A percentile compares a stretch with the other conserved stretches of the same genome.
phyloP scores from a whole-genome alignment of 2,329 filamentous ascomycete species.

The Xylaria polymorpha region DNA sequence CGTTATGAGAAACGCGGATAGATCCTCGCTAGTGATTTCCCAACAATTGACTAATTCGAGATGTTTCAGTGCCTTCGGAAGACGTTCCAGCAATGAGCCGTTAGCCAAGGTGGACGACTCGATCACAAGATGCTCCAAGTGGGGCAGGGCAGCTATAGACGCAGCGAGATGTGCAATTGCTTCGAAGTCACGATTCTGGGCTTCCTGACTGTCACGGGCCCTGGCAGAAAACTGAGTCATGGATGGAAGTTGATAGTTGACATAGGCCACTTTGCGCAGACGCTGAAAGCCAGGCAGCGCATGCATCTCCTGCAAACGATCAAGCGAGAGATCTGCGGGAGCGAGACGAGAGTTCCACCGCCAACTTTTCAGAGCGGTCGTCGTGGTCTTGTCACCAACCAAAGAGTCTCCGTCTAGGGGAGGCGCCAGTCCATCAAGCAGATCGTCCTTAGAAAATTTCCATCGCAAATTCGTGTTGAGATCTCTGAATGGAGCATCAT shows the following conservation, averaged over 20 bases:
- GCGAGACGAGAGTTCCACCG: slow-evolving; percentile 70
- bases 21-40: slow-evolving; percentile 73
- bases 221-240: slow-evolving; percentile 39
- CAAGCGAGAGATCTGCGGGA: slow-evolving; percentile 58
- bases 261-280: slow-evolving; percentile 68
- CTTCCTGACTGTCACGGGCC: slow-evolving; percentile 39
- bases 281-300: slow-evolving; percentile 64
- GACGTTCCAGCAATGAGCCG: slow-evolving; percentile 71
- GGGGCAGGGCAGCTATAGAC: slow-evolving; percentile 64
- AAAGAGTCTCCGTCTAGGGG: slow-evolving; percentile 57
- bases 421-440: slow-evolving; percentile 73
- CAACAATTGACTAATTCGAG: slow-evolving; percentile 84
- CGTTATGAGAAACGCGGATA: slow-evolving; percentile 72
- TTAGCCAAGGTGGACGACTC: slow-evolving; percentile 80
- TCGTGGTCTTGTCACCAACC: slow-evolving; percentile 50
- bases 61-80: slow-evolving; percentile 74
- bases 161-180: slow-evolving; percentile 57
- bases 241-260: slow-evolving; percentile 71
- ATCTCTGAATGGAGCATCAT: slow-evolving; percentile 73
- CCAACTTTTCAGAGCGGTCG: slow-evolving; percentile 64
- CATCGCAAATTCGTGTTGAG: slow-evolving; percentile 70
- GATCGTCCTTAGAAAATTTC: slow-evolving; percentile 67
- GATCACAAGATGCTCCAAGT: slow-evolving; percentile 75
- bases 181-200: slow-evolving; percentile 48
- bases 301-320: slow-evolving; percentile 66